Base-by-base conservation (phyloP, 495 filamentous ascomycete genomes). In the Cudoniella acicularis region DNA sequence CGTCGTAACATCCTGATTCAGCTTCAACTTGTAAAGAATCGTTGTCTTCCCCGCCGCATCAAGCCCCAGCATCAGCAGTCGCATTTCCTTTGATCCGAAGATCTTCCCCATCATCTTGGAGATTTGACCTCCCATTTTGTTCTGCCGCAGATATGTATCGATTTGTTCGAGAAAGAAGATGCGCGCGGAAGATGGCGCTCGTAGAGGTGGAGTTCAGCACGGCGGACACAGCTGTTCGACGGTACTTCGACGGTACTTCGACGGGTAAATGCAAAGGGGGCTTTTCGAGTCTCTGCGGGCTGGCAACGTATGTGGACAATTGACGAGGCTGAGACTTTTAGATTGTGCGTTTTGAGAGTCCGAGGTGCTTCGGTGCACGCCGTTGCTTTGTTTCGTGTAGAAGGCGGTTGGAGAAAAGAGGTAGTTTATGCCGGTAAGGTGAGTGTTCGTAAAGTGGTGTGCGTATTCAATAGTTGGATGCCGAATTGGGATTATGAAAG, bases 11-110 rank as follows among this genome's bases (percentile, higher is more conserved):
- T 95, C 89, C 73, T 96, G 92, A 71, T 96, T 91, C 62, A 98
- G 85, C 82, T 98, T 98, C 70, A 98, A 83, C 81, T 96, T 96
- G 83, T 98, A 98, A n/a, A 98, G 87, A 70, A 98, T 98, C 36
- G 94, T 98, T 22, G 94, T 98, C 82, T 98, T 98, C 75, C 94
- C 94, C 54, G 94, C 94, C 63, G 94, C 94, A 75, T 98, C 94
- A 56, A 98, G 83, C 55, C 94, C 94, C 70, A 98, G 80, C 94
- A 98, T 98, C 66, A 98, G 78, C 72, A 98, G 84, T 63, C 94
- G 87, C 89, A 98, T 96, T 75, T 98, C 95, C 78, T 96, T 95
- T 51, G 92, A 94, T 75, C 94, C 95, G 75, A 98, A 97, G 72
- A 98, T 91, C 86, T 95, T 97, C 75, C 84, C 85, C 87, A 96